Percentiles rank a stretch among this genome's conserved stretches.
phyloP scores from a whole-genome alignment of 345 rosid genomes.

The Camelina sativa region DNA sequence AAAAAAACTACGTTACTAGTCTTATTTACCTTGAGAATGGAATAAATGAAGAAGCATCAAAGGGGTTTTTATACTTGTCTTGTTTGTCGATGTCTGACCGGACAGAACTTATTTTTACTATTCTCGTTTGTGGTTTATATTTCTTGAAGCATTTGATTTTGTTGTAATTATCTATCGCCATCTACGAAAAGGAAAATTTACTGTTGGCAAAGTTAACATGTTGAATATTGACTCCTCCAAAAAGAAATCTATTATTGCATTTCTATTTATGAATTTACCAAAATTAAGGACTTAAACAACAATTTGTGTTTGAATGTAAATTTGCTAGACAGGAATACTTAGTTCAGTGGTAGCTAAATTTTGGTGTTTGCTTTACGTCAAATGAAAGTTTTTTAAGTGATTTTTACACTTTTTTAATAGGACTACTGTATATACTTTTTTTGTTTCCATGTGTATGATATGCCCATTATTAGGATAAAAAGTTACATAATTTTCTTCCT shows the following conservation, averaged over 20 bases:
- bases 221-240: slow-evolving; percentile 10
- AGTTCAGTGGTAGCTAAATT: background rate
- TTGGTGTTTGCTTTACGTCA: background rate
- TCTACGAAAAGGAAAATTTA: background rate
- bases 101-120: slow-evolving; percentile 26
- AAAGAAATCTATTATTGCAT: slow-evolving; percentile 1
- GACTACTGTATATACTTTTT: background rate
- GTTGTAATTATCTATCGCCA: background rate
- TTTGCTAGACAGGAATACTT: background rate
- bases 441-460: background rate
- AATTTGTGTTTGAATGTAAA: slow-evolving; percentile 7
- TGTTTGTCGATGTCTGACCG: slow-evolving; percentile 5
- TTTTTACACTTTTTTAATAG: background rate
- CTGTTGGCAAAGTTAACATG: slow-evolving; percentile 24
- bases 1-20: background rate
- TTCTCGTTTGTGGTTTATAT: slow-evolving; percentile 35
- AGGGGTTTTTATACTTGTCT: slow-evolving; percentile 35
- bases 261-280: background rate
- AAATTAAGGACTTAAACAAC: background rate
- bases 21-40: slow-evolving; percentile 21
- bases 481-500: background rate
- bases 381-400: background rate
- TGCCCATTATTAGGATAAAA: background rate
- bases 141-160: slow-evolving; percentile 11
- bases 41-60: slow-evolving; percentile 8